Evolutionary conservation across 2,329 filamentous ascomycete genomes (phyloP), one percentile per base, ranked within the genome.

Genomic region (Aspergillus felis): DNA sequence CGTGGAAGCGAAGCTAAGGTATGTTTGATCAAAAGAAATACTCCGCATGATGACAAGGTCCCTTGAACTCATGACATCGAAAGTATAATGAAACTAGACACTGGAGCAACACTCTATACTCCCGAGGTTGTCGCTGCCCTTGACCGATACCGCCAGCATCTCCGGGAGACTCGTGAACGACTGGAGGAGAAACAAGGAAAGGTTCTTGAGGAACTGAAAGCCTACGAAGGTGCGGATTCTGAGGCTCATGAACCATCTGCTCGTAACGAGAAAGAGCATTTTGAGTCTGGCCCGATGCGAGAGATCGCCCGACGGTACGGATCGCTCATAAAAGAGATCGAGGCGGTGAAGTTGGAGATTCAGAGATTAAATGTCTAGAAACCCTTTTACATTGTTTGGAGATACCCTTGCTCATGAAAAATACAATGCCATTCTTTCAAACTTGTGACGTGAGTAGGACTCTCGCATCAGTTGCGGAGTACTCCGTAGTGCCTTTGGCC

Each of bases 241-340:
- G 46, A 44, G n/a, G 38, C 22, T 22, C 51, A 28, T 8, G 32
- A 32, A 44, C 22, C 10, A 7, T 25, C 9, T 47, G 12, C 44
- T 8, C 28, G 51, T 49, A 29, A 51, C 25, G 55, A 20, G 32
- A 54, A 50, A 24, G 49, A 52, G 14, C 27, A 42, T 24, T 44
- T 49, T 8, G 62, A 61, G 49, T 61, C 59, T 53, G 67, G 65
- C 6, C 64, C 70, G 1, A 71, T 78, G 62, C 61, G 58, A 29
- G 71, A 73, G 54, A 71, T 78, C 55, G 71, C 74, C 28, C 70
- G 66, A 48, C 68, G 70, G 44, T 78, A 77, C 66, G 71, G 70
- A 4, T 57, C 64, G 20, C 62, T 78, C 50, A 67, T 71, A 1
- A 66, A 64, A 54, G 74, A 78, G 55, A 68, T 76, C 6, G 75